Base-by-base conservation (phyloP, 257 asterid genomes). In the Coffea canephora region DNA sequence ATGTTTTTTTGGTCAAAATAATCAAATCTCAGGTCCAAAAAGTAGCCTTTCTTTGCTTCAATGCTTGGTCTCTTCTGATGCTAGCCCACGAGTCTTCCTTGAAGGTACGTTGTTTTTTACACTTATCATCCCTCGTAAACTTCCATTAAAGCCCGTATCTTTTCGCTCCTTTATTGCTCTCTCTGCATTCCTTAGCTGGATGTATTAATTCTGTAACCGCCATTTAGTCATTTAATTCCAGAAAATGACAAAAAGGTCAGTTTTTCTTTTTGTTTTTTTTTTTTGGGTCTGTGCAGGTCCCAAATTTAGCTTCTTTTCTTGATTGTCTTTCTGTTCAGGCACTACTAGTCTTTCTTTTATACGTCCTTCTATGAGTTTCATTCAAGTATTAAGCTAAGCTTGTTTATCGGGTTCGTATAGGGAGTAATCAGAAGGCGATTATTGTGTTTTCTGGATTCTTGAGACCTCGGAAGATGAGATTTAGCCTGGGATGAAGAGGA, bases 381-480 rank as follows among this genome's bases (percentile, higher is more conserved):
- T 75, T 55, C 25, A 46, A 67, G 2, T 5, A 7, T 11, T 78
- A 10, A 31, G 12, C 55, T 34, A 10, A 13, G 46, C 6, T 52
- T 48, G 11, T 52, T n/a, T 34, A 70, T 85, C 79, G 69, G 15
- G 18, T 50, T 25, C 50, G 39, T 71, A 74, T 79, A 79, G 66
- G 84, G 52, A 77, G 31, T 61, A 71, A 70, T 59, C 76, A 76
- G 68, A 18, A 79, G 80, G 66, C 79, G 77, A 73, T 65, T 70
- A 54, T 70, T 76, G 39, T 79, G 76, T 75, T 71, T 71, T 41
- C 11, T 54, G 78, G 50, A 55, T 71, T 83, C 36, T 86, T 77
- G 87, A 55, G 85, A 86, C 82, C 81, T 45, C 5, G 75, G 11
- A 21, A 69, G 69, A 8, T 74, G 73, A 41, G 79, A 43, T 78